Conservation (phyloP, 2,329 filamentous ascomycete genomes). For the Fragosphaeria purpurea region DNA sequence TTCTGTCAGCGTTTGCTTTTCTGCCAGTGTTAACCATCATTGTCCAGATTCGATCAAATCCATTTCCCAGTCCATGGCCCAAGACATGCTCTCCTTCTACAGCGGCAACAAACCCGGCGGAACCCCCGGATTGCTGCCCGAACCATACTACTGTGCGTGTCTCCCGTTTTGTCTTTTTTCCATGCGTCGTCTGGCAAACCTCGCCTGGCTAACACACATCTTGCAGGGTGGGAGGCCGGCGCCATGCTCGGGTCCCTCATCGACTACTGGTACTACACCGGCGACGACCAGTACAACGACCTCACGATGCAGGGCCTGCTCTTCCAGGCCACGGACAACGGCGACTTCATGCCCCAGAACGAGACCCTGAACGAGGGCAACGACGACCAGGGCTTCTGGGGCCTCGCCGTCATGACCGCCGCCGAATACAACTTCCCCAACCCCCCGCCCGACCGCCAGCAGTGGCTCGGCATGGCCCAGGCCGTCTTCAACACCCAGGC, state of each 20-base stretch:
- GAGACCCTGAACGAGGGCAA: slow-evolving; percentile 57
- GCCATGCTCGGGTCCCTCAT: slow-evolving; percentile 62
- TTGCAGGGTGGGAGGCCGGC: slow-evolving; percentile 59
- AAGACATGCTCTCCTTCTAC: slow-evolving; percentile 37
- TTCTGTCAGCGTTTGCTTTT: neutral
- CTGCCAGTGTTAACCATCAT: neutral
- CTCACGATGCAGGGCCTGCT: slow-evolving; percentile 58
- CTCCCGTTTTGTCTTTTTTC: neutral
- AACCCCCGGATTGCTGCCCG: slow-evolving; percentile 36
- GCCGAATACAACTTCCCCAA: slow-evolving; percentile 59
- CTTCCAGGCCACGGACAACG: slow-evolving; percentile 60
- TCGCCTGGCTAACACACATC: neutral
- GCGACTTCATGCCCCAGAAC: slow-evolving; percentile 70
- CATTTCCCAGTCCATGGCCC: slow-evolving; percentile 37
- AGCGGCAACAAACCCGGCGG: slow-evolving; percentile 38
- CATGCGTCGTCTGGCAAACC: too few relatives aligned
- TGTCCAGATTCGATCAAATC: slow-evolving; percentile 36
- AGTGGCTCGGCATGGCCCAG: slow-evolving; percentile 64
- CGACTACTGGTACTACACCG: slow-evolving; percentile 59
- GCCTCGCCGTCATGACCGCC: slow-evolving; percentile 57
- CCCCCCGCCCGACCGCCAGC: slow-evolving; percentile 44
- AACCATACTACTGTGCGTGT: slow-evolving; percentile 11
- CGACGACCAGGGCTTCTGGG: slow-evolving; percentile 70
- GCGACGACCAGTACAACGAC: slow-evolving; percentile 57
- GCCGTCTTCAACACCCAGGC: slow-evolving; percentile 75